Percentiles rank a stretch among this genome's conserved stretches.
Conservation (phyloP, 2,329 filamentous ascomycete genomes). For the Pseudogymnoascus sp. region DNA sequence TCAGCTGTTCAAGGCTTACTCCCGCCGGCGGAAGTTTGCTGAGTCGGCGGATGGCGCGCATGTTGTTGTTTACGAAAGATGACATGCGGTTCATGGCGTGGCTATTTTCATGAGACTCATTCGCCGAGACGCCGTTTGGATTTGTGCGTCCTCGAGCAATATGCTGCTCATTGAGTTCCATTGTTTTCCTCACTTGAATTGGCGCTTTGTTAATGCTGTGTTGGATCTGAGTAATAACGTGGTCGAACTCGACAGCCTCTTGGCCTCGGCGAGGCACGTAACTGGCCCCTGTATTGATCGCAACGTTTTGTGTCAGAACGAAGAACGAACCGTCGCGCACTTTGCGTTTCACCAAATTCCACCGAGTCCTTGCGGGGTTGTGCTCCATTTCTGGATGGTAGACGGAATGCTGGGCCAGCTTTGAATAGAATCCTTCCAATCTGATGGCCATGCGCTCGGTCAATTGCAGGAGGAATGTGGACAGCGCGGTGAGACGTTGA, state of each 20-base stretch:
- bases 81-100: slow-evolving; percentile 40
- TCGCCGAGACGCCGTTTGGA: slow-evolving; percentile 32
- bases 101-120: slow-evolving; percentile 37
- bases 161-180: slow-evolving; percentile 38
- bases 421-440: slow-evolving; percentile 45
- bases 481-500: slow-evolving; percentile 33
- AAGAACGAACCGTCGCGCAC: slow-evolving; percentile 48
- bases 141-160: slow-evolving; percentile 29
- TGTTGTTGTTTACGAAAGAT: slow-evolving; percentile 38
- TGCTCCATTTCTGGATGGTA: slow-evolving; percentile 46
- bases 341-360: slow-evolving; percentile 43
- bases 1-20: slow-evolving; percentile 18
- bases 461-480: slow-evolving; percentile 43
- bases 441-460: slow-evolving; percentile 48
- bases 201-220: slow-evolving; percentile 28
- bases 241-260: slow-evolving; percentile 39
- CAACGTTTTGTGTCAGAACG: slow-evolving; percentile 36
- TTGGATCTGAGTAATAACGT: slow-evolving; percentile 38
- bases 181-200: slow-evolving; percentile 18
- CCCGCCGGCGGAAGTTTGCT: slow-evolving; percentile 32
- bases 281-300: slow-evolving; percentile 24
- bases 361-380: slow-evolving; percentile 46
- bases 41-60: slow-evolving; percentile 37
- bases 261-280: slow-evolving; percentile 25
- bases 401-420: slow-evolving; percentile 42